Conservation (phyloP, 768 basidiomycete genomes). For the Mycena capillaripes region DNA sequence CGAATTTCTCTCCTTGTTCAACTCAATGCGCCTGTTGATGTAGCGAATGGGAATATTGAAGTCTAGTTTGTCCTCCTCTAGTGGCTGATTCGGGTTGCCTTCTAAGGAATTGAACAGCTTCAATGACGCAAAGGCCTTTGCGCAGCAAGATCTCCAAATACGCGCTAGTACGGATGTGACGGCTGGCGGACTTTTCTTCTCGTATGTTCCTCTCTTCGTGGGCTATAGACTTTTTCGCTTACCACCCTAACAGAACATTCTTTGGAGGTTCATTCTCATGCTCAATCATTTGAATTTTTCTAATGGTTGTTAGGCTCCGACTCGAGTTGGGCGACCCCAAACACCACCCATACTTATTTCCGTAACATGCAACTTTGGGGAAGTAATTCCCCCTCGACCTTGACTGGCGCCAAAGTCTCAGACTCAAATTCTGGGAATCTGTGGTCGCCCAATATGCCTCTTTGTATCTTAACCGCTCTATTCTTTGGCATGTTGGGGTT, state of each 20-base stretch:
- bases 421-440: conserved; percentile 13
- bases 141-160: conserved; percentile 74
- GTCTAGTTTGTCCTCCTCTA: conserved; percentile 67
- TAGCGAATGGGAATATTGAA: conserved; percentile 81
- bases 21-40: conserved; percentile 75
- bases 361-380: conserved; percentile 81
- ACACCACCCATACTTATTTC: conserved; percentile 79
- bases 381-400: conserved; percentile 63
- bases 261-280: conserved; percentile 71
- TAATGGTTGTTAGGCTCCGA: conserved; percentile 65
- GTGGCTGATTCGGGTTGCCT: neutral
- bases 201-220: conserved; percentile 59
- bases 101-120: conserved; percentile 58
- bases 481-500: conserved; percentile 1
- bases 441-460: neutral
- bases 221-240: neutral
- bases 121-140: conserved; percentile 75
- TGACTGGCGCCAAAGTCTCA: conserved; percentile 48
- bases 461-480: neutral
- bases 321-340: conserved; percentile 77
- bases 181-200: conserved; percentile 84
- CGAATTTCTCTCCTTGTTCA: conserved; percentile 82
- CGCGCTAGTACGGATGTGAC: conserved; percentile 66
- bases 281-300: neutral
- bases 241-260: conserved; percentile 70